Evolutionary conservation across 352 stramenopile genomes (phyloP), one percentile per base, ranked within the genome.

Genomic region (Phytophthora palmivora): DNA sequence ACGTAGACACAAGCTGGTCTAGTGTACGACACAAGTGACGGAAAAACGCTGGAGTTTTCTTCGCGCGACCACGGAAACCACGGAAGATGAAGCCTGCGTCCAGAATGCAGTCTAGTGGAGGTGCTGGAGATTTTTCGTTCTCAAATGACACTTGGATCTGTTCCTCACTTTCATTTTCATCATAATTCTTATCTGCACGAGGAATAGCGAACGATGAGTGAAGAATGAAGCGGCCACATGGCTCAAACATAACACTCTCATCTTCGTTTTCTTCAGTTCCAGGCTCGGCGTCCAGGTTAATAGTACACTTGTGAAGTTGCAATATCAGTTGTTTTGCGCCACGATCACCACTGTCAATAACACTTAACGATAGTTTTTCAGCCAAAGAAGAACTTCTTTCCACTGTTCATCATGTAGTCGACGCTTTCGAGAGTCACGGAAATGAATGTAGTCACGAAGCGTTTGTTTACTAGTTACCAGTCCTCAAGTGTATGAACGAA

Each of bases 1-100:
- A 63, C 46, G 49, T 50, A 19, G 55, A 36, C 8, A 79, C 59
- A 14, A 89, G 15, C 4, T 68, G 58, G 24, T 83, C 52, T 21
- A 87, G 47, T 14, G 78, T 64, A 9, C 49, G 48, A 22, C 51
- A 82, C 19, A 84, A 22, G 12, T 51, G 61, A 19, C 74, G 74
- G 33, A 91, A 87, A 19, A 85, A 68, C 2, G 37, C 46, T 0
- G 76, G 60, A 5, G 78, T 84, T 38, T 87, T 89, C 38, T 86
- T 86, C 0, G 74, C 48, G 30, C 82, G 75, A 21, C 63, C 60
- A 12, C 76, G 78, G 39, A 91, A 80, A 9, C 78, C 69, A 15
- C 63, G 71, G 43, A 76, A 84, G 3, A 91, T 30, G 33, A 85
- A 80, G 1, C 64, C 67, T 30, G 67, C 49, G 43, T 91, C 82